These are phyloP conservation scores for Nicotiana undulata DNA, from an alignment of 257 asterid species.

Conservation along the genomic window DNA sequence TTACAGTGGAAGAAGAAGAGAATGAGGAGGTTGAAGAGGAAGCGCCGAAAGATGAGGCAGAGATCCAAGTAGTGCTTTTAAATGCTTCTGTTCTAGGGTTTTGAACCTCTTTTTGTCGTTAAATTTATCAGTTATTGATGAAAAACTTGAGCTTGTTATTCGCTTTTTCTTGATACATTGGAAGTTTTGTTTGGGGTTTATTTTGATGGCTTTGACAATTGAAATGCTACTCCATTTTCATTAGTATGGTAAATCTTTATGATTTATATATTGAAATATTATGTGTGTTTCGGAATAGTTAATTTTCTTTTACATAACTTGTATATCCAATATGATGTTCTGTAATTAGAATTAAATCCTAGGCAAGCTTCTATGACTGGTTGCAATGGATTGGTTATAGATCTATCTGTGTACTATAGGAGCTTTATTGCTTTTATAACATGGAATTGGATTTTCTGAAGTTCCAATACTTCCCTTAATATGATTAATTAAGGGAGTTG, in stretches of 20 bases:
- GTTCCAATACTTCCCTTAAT: background rate
- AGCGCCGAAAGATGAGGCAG: background rate
- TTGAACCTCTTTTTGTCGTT: background rate
- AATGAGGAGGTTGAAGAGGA: slow-evolving; percentile 3
- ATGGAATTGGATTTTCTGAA: background rate
- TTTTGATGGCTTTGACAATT: background rate
- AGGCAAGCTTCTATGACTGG: background rate
- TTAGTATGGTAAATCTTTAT: background rate
- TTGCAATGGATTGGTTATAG: background rate
- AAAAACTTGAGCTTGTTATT: background rate
- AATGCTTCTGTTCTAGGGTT: background rate
- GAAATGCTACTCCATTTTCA: background rate
- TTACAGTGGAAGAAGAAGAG: slow-evolving; percentile 1
- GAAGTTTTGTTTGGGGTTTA: background rate
- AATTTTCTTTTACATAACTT: background rate
- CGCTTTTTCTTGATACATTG: background rate
- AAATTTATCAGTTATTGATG: background rate
- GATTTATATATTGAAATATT: background rate
- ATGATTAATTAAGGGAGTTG: too few species aligned
- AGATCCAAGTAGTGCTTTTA: background rate
- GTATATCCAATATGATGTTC: background rate
- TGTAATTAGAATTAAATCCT: background rate
- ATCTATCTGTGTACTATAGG: background rate
- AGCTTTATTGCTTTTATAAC: too few species aligned
- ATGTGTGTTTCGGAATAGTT: background rate